These are phyloP conservation scores for Diddensiella transvaalensis DNA, from an alignment of 805 yeast genomes.

Conservation along the genomic window DNA sequence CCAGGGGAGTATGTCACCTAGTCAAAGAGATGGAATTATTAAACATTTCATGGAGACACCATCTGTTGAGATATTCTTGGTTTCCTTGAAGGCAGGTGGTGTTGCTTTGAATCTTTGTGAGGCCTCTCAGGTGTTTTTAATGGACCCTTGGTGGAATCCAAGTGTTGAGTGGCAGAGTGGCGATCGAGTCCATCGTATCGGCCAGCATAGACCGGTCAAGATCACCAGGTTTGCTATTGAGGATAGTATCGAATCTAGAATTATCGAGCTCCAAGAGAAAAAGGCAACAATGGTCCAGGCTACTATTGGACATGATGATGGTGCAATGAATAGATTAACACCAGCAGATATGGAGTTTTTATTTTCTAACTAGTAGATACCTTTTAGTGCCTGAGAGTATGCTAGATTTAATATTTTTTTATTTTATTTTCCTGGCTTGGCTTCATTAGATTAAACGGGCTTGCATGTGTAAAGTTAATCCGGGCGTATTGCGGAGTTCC, in stretches of 20 bases:
- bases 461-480: too few relatives aligned
- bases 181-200: slow-evolving; percentile 96
- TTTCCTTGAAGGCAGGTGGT: slow-evolving; percentile 97
- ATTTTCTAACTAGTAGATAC: slow-evolving; percentile 60
- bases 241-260: slow-evolving; percentile 94
- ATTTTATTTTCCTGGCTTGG: too few relatives aligned
- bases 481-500: too few relatives aligned
- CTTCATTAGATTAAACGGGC: too few relatives aligned
- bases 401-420: too few relatives aligned
- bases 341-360: slow-evolving; percentile 94
- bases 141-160: slow-evolving; percentile 99
- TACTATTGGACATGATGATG: slow-evolving; percentile 87
- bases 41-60: slow-evolving; percentile 90
- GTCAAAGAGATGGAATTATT: slow-evolving; percentile 89
- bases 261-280: slow-evolving; percentile 92
- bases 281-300: slow-evolving; percentile 98
- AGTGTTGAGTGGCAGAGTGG: slow-evolving; percentile 98
- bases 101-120: slow-evolving; percentile 95
- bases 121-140: slow-evolving; percentile 90
- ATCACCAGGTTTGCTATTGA: slow-evolving; percentile 92
- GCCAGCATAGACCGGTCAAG: slow-evolving; percentile 90
- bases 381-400: too few relatives aligned
- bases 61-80: slow-evolving; percentile 87
- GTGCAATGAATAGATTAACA: slow-evolving; percentile 81
- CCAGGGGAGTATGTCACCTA: slow-evolving; percentile 97